phyloP scores from a whole-genome alignment of 2,329 filamentous ascomycete species.

The Stylonectria norvegica region DNA sequence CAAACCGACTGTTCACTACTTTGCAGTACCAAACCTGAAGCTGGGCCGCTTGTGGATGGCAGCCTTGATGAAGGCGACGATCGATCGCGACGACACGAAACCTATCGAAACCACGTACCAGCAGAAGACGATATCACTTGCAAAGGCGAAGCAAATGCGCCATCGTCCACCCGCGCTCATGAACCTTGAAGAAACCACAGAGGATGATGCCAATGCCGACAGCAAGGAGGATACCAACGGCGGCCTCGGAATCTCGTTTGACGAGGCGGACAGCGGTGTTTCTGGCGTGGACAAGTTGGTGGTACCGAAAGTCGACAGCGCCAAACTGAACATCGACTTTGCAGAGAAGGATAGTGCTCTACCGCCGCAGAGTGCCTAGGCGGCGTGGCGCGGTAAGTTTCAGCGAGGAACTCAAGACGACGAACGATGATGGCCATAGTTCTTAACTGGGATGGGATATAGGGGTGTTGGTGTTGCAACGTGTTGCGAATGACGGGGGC shows the following conservation, averaged over 20 bases:
- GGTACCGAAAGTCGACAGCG: slow-evolving; percentile 33
- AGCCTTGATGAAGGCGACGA: slow-evolving; percentile 96
- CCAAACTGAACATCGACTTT: slow-evolving; percentile 25
- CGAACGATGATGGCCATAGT: slow-evolving; percentile 1
- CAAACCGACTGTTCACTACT: slow-evolving; percentile 95
- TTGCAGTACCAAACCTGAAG: slow-evolving; percentile 86
- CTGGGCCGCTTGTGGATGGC: slow-evolving; percentile 97
- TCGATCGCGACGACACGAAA: slow-evolving; percentile 80
- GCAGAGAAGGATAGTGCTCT: slow-evolving; percentile 25
- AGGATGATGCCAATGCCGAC: slow-evolving; percentile 26
- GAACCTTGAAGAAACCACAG: slow-evolving; percentile 53
- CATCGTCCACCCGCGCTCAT: slow-evolving; percentile 88
- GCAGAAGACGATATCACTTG: slow-evolving; percentile 90
- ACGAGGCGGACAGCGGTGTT: slow-evolving; percentile 42
- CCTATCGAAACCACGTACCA: slow-evolving; percentile 90
- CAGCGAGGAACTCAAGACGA: slow-evolving; percentile 1
- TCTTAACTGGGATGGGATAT: too few relatives aligned
- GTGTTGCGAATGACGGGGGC: too few relatives aligned
- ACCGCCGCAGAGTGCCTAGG: slow-evolving; percentile 32
- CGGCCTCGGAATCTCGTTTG: slow-evolving; percentile 41
- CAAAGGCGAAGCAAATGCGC: slow-evolving; percentile 82
- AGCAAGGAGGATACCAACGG: slow-evolving; percentile 31
- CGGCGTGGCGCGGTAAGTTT: slow-evolving; percentile 16
- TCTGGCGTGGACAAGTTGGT: slow-evolving; percentile 41
- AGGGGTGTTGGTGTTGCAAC: too few relatives aligned